Base-by-base conservation (phyloP, 1,139 yeast genomes). In the Suhomyces wounanorum region DNA sequence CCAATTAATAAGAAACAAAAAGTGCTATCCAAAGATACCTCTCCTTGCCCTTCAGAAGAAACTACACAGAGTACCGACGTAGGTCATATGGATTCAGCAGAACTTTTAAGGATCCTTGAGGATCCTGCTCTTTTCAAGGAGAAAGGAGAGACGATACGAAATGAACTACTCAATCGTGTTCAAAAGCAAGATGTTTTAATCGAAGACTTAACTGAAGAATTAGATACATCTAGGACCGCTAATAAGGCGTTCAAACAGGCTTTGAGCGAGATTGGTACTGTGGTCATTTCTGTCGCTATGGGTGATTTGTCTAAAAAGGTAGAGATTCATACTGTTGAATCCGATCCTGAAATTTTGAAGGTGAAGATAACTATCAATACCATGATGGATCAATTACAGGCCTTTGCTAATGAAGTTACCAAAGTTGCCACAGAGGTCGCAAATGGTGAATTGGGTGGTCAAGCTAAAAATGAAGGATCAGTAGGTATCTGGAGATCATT, bases 341-440 rank as follows among this genome's bases (percentile, higher is more conserved):
- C 82, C 58, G 92, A 86, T 63, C 89, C 91, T 0, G 87, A 84
- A 51, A 87, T 89, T 56, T 75, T 85, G 56, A 85, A 84, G 62
- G 92, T 88, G 59, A 89, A 89, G 66, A 84, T 83, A 52, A 87
- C 95, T 14, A 88, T 89, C 62, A 89, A 89, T 66, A 84, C 90
- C 16, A 87, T 89, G 92, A 87, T 89, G 88, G 92, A 87, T 65
- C 95, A 88, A 67, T 75, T 89, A 53, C 94, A 87, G 64, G 81
- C 89, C 11, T 89, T 89, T 67, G 92, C 95, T 23, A 80, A 81
- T 54, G 96, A 88, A 67, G 95, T 88, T 37, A 87, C 94, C 31
- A 83, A 89, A 55, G 90, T 89, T 17, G 96, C 96, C 41, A 87
- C 92, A 10, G 95, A 89, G 61, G 96, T 89, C 30, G 94, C 96